Base-by-base conservation (phyloP, 2,329 filamentous ascomycete species). In the Gaeumannomyces sp. region DNA sequence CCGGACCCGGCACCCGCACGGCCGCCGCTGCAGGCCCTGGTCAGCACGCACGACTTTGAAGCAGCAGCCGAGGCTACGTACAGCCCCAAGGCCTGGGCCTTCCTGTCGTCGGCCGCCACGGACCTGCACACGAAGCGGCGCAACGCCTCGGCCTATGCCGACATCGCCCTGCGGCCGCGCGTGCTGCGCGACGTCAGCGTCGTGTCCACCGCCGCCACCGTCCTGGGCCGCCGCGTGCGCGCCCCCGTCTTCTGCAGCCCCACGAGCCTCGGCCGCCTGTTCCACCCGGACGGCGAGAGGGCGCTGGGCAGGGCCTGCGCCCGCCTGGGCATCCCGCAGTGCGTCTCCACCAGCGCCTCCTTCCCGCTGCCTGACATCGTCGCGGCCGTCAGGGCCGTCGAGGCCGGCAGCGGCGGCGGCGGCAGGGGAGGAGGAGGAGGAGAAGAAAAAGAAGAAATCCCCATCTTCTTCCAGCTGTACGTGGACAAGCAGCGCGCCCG, bases 81-180 rank as follows among this genome's bases (percentile, higher is more conserved):
- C 61, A 79, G 80, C 11, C 80, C 82, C 28, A 90, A 90, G 70
- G 84, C 87, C n/a, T 89, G 85, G 85, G 88, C 87, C 0, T 90
- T 89, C 70, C 84, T 87, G 71, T 88, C 85, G 27, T 88, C 85
- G 11, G 88, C 87, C 2, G 84, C 87, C 14, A 89, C 86, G 7
- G 88, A 82, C 70, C 73, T 78, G n/a, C 81, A 81, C 70, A 85
- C 88, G 53, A 84, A 87, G 61, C 69, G 67, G 62, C 79, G 81
- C 62, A 90, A 90, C 72, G 79, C 76, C 29, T 77, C 79, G 0
- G 77, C 80, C 67, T 87, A 86, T 69, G 75, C 79, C 57, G 74
- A 80, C 31, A 86, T 89, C 67, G 80, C 79, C 73, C 80, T 90
- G 6, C 82, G 87, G 0, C 86, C 86, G 0, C 79, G 85, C 27